Evolutionary conservation across 2,329 filamentous ascomycete species (phyloP), one percentile per base, ranked within the genome.

Genomic region (Paecilomyces sp.): DNA sequence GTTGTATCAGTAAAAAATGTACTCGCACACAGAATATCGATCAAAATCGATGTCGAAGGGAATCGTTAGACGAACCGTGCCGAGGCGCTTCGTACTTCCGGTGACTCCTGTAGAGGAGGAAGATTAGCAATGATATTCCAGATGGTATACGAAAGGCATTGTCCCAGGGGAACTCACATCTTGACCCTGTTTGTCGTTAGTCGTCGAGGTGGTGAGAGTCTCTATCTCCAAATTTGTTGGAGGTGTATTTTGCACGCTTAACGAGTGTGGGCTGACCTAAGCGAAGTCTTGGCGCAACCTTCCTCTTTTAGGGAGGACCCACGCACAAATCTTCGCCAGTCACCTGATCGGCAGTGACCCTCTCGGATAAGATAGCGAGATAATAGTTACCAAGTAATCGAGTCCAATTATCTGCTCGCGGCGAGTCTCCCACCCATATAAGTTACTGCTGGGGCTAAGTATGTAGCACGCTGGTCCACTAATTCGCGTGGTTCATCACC

Each of bases 31-130:
- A 69, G 54, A 60, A 34, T 28, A 65, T 66, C 54, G 28, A 61
- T 68, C 67, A 62, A 70, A 67, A 66, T 68, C 70, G 63, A 67
- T 58, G 63, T 59, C 63, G 64, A 60, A 80, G 41, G 41, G 68
- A 86, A 86, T 78, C 89, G 70, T 86, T 87, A 78, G 94, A 85
- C 79, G 88, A 92, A 82, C 93, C 94, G 85, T 97, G 93, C 80
- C 93, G 90, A 78, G 92, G 92, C 79, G 92, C 92, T 87, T 95
- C 86, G 81, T 83, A 87, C 80, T 87, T 87, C 74, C 84, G 80
- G 82, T 87, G 85, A 77, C 76, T 79, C 78, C 77, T 80, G 63
- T 30, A 67, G 61, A 57, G 60, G 58, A 61, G 66, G 50, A 47
- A 31, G 58, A 57, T 75, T 62, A 74, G 70, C 62, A 61, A 71